A percentile compares a stretch with the other conserved stretches of the same genome.
Evolutionary conservation across 352 stramenopile genomes (phyloP).

Genomic region (Phytophthora palmivora): DNA sequence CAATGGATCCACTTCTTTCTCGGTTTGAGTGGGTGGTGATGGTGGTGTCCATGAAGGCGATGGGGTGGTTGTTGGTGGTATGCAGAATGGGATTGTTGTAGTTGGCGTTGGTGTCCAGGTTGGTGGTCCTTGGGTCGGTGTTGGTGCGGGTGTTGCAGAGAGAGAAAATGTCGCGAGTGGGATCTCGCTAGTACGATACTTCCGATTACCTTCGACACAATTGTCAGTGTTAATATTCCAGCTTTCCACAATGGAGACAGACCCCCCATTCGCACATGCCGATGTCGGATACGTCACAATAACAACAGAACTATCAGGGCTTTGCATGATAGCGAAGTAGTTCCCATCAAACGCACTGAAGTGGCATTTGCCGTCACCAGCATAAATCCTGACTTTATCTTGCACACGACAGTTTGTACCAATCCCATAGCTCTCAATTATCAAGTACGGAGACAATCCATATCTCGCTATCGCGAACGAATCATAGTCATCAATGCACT

Average conservation of each 20-base stretch:
- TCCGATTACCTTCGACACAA: neutral
- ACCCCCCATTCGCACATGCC: neutral
- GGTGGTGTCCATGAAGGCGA: slow-evolving; percentile 7
- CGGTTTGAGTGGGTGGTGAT: neutral
- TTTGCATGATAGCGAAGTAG: slow-evolving; percentile 5
- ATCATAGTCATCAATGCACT: slow-evolving; percentile 9
- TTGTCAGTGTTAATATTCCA: slow-evolving; percentile 16
- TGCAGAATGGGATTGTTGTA: too few species aligned
- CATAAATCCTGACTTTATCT: slow-evolving; percentile 9
- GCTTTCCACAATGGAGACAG: slow-evolving; percentile 1
- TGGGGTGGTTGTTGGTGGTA: neutral
- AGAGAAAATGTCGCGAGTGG: slow-evolving; percentile 1
- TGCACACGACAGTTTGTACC: slow-evolving; percentile 19
- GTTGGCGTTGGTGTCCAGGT: too few species aligned
- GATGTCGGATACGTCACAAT: slow-evolving; percentile 6
- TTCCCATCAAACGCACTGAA: slow-evolving; percentile 1
- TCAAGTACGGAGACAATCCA: slow-evolving; percentile 1
- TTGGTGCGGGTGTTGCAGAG: too few species aligned
- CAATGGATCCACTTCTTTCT: slow-evolving; percentile 9
- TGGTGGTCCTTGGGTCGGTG: neutral
- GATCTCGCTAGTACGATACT: slow-evolving; percentile 10
- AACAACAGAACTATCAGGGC: neutral
- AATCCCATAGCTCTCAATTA: slow-evolving; percentile 14
- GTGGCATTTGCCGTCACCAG: slow-evolving; percentile 19
- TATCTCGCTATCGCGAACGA: slow-evolving; percentile 1